Evolutionary conservation across 2,329 filamentous ascomycete genomes (phyloP).

Genomic region (Aspergillus sp.): DNA sequence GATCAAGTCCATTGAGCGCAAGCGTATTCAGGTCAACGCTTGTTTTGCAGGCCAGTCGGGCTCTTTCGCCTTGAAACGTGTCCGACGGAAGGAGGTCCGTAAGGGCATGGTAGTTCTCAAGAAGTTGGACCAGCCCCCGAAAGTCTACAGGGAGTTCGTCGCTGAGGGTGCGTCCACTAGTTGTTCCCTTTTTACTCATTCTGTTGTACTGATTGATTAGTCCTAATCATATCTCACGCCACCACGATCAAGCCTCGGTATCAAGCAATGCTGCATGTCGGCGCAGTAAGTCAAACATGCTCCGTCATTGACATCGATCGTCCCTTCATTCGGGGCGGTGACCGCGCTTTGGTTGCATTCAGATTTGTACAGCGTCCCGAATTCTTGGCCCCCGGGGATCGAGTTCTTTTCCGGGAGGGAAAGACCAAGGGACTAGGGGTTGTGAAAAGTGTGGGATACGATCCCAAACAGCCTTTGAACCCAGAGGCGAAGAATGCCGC

Average conservation of each 20-base stretch:
- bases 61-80: constrained; percentile 83
- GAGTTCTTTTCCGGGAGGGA: constrained; percentile 90
- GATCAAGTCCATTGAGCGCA: constrained; percentile 90
- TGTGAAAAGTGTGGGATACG: constrained; percentile 88
- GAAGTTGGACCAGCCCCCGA: constrained; percentile 73
- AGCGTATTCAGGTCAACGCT: constrained; percentile 83
- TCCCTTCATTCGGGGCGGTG: constrained; percentile 91
- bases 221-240: constrained; percentile 90
- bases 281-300: constrained; percentile 91
- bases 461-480: constrained; percentile 59
- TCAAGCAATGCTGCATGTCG: constrained; percentile 97
- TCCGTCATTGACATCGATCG: constrained; percentile 96
- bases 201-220: constrained; percentile 44
- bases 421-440: constrained; percentile 94
- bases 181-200: not conserved
- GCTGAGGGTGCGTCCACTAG: constrained; percentile 63
- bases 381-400: constrained; percentile 83
- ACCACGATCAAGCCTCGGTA: constrained; percentile 97
- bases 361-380: constrained; percentile 92
- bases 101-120: constrained; percentile 98
- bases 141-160: constrained; percentile 73
- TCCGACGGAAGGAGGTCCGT: constrained; percentile 86
- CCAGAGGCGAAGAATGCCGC: constrained; percentile 34
- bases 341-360: constrained; percentile 92
- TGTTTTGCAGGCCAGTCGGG: constrained; percentile 91